Conservation (phyloP, 208 protist species). For the Zelonia costaricensis region DNA sequence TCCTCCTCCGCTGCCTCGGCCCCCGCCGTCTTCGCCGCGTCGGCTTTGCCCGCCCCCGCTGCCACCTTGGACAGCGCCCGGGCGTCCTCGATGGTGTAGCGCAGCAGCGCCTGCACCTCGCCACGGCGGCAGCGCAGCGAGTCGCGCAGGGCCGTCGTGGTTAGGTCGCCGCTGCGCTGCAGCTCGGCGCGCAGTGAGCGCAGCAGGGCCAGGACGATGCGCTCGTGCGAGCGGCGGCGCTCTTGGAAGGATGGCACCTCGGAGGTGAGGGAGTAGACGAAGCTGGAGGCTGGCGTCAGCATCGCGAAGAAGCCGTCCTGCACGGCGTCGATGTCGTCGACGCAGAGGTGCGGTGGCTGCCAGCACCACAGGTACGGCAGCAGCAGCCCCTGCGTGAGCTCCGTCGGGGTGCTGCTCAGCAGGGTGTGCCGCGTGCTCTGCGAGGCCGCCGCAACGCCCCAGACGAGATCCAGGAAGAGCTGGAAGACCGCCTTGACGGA, state of each 20-base stretch:
- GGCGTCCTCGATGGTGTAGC: slow-evolving; percentile 37
- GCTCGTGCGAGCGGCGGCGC: slow-evolving; percentile 37
- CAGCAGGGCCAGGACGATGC: slow-evolving; percentile 41
- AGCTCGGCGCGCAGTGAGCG: slow-evolving; percentile 50
- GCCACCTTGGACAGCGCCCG: slow-evolving; percentile 19
- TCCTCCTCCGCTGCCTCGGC: slow-evolving; percentile 9
- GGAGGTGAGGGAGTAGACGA: slow-evolving; percentile 55
- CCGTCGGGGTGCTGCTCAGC: slow-evolving; percentile 36
- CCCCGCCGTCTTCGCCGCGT: slow-evolving; percentile 15
- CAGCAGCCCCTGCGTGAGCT: slow-evolving; percentile 41
- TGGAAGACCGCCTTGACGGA: slow-evolving; percentile 45
- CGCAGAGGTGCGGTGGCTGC: slow-evolving; percentile 55
- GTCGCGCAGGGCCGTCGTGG: slow-evolving; percentile 53
- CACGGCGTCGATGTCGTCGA: slow-evolving; percentile 80
- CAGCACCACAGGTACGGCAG: slow-evolving; percentile 70
- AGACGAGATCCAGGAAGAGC: slow-evolving; percentile 60
- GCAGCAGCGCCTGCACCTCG: slow-evolving; percentile 51
- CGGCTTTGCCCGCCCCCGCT: slow-evolving; percentile 15
- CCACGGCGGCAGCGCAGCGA: slow-evolving; percentile 51
- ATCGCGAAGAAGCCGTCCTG: slow-evolving; percentile 59
- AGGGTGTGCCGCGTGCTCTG: slow-evolving; percentile 56
- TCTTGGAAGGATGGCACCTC: slow-evolving; percentile 46
- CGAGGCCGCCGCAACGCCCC: slow-evolving; percentile 59
- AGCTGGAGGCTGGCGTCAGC: slow-evolving; percentile 54
- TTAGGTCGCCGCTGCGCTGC: slow-evolving; percentile 39